These are phyloP conservation scores for Colletotrichum sp. DNA, from an alignment of 2,329 filamentous ascomycete species.

Conservation along the genomic window DNA sequence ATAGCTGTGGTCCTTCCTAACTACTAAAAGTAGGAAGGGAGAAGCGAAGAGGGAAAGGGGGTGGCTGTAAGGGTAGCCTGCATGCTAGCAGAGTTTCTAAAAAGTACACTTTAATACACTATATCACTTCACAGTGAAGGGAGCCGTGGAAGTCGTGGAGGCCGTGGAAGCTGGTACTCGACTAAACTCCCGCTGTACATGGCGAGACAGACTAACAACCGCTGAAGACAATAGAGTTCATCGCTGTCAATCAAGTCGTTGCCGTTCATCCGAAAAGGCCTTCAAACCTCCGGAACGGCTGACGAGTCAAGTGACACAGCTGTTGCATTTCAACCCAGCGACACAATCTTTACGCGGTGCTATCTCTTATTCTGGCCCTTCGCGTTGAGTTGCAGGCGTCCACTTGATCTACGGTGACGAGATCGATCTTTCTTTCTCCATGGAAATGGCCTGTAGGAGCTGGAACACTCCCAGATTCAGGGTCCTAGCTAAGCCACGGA, in stretches of 20 bases:
- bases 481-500: background rate
- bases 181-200: background rate
- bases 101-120: no score
- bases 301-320: background rate
- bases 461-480: background rate
- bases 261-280: background rate
- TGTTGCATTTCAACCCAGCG: no score
- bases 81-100: no score
- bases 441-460: background rate
- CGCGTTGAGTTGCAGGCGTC: background rate
- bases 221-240: background rate
- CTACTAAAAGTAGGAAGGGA: no score
- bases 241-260: background rate
- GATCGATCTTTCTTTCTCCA: background rate
- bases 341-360: no score
- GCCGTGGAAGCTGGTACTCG: background rate
- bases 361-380: background rate
- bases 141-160: background rate
- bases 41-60: no score
- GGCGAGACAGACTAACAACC: background rate
- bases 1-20: no score
- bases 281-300: background rate
- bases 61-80: no score
- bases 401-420: rapidly evolving
- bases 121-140: no score